Evolutionary conservation across 1,284 basidiomycete species (phyloP), one percentile per base, ranked within the genome.

Genomic region (Naganishia sp.): DNA sequence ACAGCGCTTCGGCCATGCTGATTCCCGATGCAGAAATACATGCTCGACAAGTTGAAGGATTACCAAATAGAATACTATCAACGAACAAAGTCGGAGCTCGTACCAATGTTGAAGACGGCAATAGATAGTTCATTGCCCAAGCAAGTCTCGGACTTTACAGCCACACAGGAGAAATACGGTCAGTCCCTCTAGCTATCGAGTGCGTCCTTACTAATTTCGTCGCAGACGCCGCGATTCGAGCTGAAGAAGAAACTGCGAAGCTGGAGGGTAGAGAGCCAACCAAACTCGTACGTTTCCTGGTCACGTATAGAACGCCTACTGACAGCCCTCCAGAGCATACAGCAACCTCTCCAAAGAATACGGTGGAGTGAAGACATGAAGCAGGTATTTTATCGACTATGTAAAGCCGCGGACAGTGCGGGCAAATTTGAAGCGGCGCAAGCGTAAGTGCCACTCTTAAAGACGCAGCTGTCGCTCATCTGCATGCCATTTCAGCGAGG

Each of bases 361-460:
- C 54, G 69, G 0, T 76, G 75, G 73, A 73, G 71, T 0, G 54
- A 66, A 5, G 74, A 74, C 46, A 75, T 77, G 74, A 58, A 71
- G 42, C 74, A 75, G n/a, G 70, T 76, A 4, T 76, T 76, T 65
- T 67, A 63, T 21, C 75, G 77, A 64, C 63, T 79, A 32, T 60
- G 76, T 28, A 77, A 61, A 13, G 47, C 57, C 45, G 47, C 57
- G 21, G 57, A 61, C 5, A 50, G 31, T 47, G 35, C 18, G 23
- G 46, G 32, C 28, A 61, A 41, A 23, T 61, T 61, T 41, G 47
- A 61, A 41, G 31, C 57, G 28, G 32, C 49, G 21, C 47, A 41
- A 25, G 57, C 57, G 57, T 61, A 35, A 61, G 57, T 42, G 2
- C n/a, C 35, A 18, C 23, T 11, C 10, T 13, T 41, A 2, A 28